Evolutionary conservation across 2,329 filamentous ascomycete genomes (phyloP).

Genomic region (Erysiphe pulchra): DNA sequence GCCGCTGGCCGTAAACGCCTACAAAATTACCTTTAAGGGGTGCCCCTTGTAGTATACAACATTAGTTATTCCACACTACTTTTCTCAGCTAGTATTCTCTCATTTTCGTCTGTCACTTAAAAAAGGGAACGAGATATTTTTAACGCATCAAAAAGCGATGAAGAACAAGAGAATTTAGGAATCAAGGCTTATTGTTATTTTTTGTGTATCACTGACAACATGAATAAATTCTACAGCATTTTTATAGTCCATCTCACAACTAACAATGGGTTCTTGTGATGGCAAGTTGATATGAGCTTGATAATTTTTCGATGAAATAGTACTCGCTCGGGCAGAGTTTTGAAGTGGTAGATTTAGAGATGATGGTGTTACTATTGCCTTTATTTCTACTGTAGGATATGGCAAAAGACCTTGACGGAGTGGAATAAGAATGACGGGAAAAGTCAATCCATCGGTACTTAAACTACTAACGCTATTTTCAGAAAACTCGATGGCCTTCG

Average conservation of each 20-base stretch:
- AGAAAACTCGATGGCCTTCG: conserved; percentile 16
- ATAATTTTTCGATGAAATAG: background rate
- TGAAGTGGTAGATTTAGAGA: too few relatives aligned
- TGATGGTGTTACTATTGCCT: conserved; percentile 17
- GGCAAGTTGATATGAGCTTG: background rate
- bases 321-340: conserved; percentile 3
- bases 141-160: too few relatives aligned
- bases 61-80: too few relatives aligned
- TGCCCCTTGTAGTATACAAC: too few relatives aligned
- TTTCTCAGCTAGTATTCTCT: too few relatives aligned
- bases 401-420: conserved; percentile 54
- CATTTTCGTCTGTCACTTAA: too few relatives aligned
- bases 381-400: conserved; percentile 56
- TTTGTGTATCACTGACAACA: conserved; percentile 38
- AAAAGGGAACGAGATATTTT: too few relatives aligned
- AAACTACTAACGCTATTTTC: conserved; percentile 10
- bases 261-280: conserved; percentile 14
- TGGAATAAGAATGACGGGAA: conserved; percentile 56
- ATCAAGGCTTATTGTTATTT: conserved; percentile 11
- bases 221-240: conserved; percentile 55
- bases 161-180: too few relatives aligned
- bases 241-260: conserved; percentile 55
- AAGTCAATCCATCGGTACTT: conserved; percentile 18
- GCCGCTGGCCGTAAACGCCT: too few relatives aligned
- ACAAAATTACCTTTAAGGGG: too few relatives aligned